Percentiles rank a stretch among this genome's conserved stretches.
Conservation (phyloP, 108 stramenopile species). For the Conticribra guillardii region DNA sequence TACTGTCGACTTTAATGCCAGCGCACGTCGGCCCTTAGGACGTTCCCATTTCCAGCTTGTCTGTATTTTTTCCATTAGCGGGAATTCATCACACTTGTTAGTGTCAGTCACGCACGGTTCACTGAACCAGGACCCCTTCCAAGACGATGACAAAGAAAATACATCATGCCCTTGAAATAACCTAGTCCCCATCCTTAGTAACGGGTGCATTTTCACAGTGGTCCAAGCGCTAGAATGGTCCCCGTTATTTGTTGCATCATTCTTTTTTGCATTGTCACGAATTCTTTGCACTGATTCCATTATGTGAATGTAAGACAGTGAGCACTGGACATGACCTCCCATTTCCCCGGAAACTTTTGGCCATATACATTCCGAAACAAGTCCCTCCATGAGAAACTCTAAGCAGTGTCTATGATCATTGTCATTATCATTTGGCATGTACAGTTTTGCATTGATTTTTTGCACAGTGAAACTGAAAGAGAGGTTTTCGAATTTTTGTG, state of each 20-base stretch:
- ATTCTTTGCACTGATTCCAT: slow-evolving; percentile 28
- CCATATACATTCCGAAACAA: slow-evolving; percentile 77
- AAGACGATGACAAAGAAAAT: slow-evolving; percentile 23
- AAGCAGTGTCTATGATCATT: slow-evolving; percentile 45
- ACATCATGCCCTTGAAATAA: slow-evolving; percentile 39
- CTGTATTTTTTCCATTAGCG: slow-evolving; percentile 58
- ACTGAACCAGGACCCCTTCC: slow-evolving; percentile 13
- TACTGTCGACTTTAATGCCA: slow-evolving; percentile 73
- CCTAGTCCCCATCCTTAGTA: slow-evolving; percentile 36
- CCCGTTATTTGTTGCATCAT: slow-evolving; percentile 24
- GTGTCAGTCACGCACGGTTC: slow-evolving; percentile 8
- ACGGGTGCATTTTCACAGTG: slow-evolving; percentile 42
- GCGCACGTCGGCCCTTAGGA: slow-evolving; percentile 58
- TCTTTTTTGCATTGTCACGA: background rate
- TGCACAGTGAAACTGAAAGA: slow-evolving; percentile 66
- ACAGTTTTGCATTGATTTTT: slow-evolving; percentile 51
- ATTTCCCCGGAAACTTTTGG: slow-evolving; percentile 58
- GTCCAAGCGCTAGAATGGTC: slow-evolving; percentile 38
- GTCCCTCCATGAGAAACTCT: slow-evolving; percentile 63
- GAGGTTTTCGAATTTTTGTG: slow-evolving; percentile 69
- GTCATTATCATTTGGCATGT: slow-evolving; percentile 30
- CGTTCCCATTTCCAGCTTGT: slow-evolving; percentile 62
- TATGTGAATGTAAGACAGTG: slow-evolving; percentile 55
- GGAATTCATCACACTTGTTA: slow-evolving; percentile 66
- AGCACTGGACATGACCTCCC: slow-evolving; percentile 68